Percentiles rank a stretch among this genome's conserved stretches.
Conservation (phyloP, 2,329 filamentous ascomycete genomes). For the Xylaria sp. region DNA sequence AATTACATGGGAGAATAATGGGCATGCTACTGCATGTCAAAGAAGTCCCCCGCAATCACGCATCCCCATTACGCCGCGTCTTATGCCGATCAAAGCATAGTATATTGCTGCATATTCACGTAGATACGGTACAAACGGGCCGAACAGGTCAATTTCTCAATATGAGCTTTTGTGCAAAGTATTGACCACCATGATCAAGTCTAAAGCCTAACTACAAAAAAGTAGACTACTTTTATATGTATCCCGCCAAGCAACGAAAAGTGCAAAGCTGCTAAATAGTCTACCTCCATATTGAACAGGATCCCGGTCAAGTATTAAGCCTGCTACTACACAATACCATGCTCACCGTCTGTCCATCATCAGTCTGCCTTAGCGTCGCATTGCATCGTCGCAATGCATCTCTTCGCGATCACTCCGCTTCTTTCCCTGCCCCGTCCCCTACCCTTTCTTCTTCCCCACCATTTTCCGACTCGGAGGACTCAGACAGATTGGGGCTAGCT, state of each 20-base stretch:
- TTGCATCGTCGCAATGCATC: not conserved
- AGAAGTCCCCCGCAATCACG: not conserved
- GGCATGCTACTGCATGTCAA: not conserved
- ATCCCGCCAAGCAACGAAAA: constrained; percentile 1
- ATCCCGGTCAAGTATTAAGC: not conserved
- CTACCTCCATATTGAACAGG: too few species aligned
- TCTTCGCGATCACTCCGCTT: not conserved
- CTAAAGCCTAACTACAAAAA: not conserved
- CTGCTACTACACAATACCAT: too few species aligned
- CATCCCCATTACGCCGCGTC: not conserved
- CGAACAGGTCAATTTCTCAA: not conserved
- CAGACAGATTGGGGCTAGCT: not conserved
- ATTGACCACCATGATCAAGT: not conserved
- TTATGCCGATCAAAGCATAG: not conserved
- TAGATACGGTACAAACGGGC: not conserved
- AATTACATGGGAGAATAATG: not conserved
- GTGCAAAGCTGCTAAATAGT: not conserved
- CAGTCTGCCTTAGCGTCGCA: constrained; percentile 1
- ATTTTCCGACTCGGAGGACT: not conserved
- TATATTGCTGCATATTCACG: not conserved
- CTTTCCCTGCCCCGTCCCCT: not conserved
- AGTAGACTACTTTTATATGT: not conserved
- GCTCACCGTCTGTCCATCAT: too few species aligned
- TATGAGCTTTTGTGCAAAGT: not conserved
- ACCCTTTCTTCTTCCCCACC: not conserved